Percentiles rank a stretch among this genome's conserved stretches.
These are phyloP conservation scores for Nitzschia sp. DNA, from an alignment of 108 stramenopile species.

Conservation along the genomic window DNA sequence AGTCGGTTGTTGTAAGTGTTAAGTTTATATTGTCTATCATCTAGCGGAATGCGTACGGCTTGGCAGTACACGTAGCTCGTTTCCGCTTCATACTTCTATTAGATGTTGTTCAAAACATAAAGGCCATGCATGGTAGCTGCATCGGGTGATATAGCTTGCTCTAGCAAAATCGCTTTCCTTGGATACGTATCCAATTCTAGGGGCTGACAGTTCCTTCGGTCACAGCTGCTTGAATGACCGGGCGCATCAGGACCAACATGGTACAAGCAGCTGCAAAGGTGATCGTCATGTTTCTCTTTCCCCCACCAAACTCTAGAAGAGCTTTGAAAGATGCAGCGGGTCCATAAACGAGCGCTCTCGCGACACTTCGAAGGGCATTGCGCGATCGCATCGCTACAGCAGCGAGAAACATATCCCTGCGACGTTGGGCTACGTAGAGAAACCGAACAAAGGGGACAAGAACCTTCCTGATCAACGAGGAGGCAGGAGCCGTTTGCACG, in stretches of 20 bases:
- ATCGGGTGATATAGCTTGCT: no score
- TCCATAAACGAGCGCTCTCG: constrained; percentile 4
- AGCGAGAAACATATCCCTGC: constrained; percentile 13
- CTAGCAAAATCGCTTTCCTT: no score
- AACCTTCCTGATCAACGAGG: constrained; percentile 6
- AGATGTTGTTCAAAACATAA: no score
- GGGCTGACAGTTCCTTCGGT: constrained; percentile 22
- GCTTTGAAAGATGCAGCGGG: constrained; percentile 6
- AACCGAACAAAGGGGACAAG: constrained; percentile 10
- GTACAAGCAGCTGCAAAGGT: constrained; percentile 21
- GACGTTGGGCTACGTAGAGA: constrained; percentile 24
- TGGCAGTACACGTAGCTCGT: no score
- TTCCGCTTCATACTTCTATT: no score
- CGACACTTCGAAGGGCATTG: constrained; percentile 4
- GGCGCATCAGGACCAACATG: constrained; percentile 30
- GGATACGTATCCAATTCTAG: constrained; percentile 7
- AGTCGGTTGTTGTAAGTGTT: no score
- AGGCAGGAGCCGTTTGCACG: neutral
- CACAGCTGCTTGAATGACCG: constrained; percentile 25
- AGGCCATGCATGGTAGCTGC: no score
- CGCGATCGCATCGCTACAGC: neutral
- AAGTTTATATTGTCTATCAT: no score
- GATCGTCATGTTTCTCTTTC: constrained; percentile 23
- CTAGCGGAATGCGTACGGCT: no score
- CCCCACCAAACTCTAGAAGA: constrained; percentile 29